A percentile compares a stretch with the other conserved stretches of the same genome.
Evolutionary conservation across 2,329 filamentous ascomycete species (phyloP).

Genomic region (Ceratocystis albifundus): DNA sequence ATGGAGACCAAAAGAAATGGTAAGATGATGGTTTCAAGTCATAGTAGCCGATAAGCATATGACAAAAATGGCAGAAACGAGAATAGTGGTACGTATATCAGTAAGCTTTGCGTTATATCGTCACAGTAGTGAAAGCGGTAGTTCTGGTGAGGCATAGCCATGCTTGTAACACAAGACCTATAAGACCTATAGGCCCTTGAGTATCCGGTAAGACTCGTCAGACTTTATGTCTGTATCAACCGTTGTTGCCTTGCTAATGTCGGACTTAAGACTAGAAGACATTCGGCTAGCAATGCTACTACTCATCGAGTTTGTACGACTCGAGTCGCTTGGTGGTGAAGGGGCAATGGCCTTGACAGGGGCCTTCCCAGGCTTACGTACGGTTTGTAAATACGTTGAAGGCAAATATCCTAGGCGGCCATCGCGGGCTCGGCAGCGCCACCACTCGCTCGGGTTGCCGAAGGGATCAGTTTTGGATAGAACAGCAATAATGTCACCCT

Average conservation of each 20-base stretch:
- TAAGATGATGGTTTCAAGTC: not conserved
- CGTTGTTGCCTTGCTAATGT: constrained; percentile 20
- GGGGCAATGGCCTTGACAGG: constrained; percentile 43
- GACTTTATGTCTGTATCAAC: constrained; percentile 17
- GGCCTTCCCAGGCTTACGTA: constrained; percentile 37
- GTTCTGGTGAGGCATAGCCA: no score
- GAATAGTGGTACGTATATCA: not conserved
- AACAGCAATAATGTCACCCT: constrained; percentile 90
- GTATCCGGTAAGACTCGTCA: constrained; percentile 18
- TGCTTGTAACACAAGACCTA: not conserved
- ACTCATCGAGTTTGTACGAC: constrained; percentile 41
- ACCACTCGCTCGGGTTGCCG: constrained; percentile 91
- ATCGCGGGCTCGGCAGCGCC: constrained; percentile 83
- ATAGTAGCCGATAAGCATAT: not conserved
- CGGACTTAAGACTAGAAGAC: constrained; percentile 16
- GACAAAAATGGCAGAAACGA: not conserved
- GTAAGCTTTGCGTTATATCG: constrained; percentile 1
- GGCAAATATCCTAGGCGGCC: constrained; percentile 87
- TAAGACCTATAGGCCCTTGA: constrained; percentile 20
- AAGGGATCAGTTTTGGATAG: constrained; percentile 85
- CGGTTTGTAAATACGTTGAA: constrained; percentile 75
- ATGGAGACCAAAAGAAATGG: not conserved
- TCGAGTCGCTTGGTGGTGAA: constrained; percentile 36
- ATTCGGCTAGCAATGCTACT: constrained; percentile 28
- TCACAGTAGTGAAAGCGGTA: not conserved